These are phyloP conservation scores for Geotrichum histeridarum DNA, from an alignment of 1,139 yeast genomes.

Conservation along the genomic window DNA sequence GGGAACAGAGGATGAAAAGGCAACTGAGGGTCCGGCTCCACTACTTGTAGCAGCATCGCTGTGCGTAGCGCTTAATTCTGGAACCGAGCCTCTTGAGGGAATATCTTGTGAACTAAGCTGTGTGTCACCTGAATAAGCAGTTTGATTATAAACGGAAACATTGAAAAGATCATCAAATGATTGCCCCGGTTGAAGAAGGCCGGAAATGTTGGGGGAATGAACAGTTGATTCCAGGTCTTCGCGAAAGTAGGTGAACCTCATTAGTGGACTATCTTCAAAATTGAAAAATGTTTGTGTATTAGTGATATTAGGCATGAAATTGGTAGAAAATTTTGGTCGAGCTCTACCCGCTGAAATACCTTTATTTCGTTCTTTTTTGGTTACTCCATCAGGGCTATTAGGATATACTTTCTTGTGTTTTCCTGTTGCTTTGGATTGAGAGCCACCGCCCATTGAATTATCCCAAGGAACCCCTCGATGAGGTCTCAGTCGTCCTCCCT, in stretches of 20 bases:
- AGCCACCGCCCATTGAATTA: neutral
- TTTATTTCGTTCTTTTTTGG: too few species aligned
- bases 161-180: conserved; percentile 35
- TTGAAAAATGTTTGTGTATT: neutral
- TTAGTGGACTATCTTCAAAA: conserved; percentile 5
- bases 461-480: conserved; percentile 16
- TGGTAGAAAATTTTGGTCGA: too few species aligned
- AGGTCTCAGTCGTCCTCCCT: conserved; percentile 14
- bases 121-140: neutral
- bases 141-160: neutral
- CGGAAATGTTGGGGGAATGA: conserved; percentile 85
- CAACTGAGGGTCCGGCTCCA: neutral
- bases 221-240: conserved; percentile 85
- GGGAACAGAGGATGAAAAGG: too few species aligned
- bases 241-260: conserved; percentile 80
- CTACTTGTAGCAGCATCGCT: neutral
- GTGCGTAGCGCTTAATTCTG: neutral
- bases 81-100: neutral
- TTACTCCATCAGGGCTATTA: too few species aligned
- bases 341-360: too few species aligned
- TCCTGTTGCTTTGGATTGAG: too few species aligned
- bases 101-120: neutral
- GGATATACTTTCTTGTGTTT: too few species aligned
- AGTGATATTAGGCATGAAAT: neutral
- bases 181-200: conserved; percentile 52